Evolutionary conservation across 164 flowering plant species (phyloP), one percentile per base, ranked within the genome.

Genomic region (Sextonia rubra): DNA sequence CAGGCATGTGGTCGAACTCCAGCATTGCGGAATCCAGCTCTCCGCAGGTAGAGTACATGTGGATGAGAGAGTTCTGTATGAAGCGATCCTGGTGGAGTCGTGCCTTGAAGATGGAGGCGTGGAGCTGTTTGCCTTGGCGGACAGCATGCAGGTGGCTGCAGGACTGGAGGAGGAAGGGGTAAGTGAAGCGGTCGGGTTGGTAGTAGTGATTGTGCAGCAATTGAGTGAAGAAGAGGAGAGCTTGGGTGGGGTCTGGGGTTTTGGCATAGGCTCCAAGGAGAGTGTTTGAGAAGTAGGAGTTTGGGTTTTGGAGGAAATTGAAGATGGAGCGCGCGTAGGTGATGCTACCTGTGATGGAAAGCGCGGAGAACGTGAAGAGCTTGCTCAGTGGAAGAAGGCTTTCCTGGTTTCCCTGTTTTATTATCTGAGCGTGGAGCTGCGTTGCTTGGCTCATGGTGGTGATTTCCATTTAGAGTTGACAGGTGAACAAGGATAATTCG

Each of bases 381-480:
- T 78, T 83, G 73, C 74, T 76, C 69, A 86, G 77, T 72, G 69
- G 47, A 18, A 37, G 66, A 32, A 64, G 25, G 66, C 49, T 69
- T 52, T 72, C 69, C 20, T 52, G 29, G 12, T 72, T 56, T 27
- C 62, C 66, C 24, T 3, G 49, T 66, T 86, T 83, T 55, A 82
- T 75, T 14, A 84, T 60, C 25, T 83, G 87, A 25, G 87, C 88
- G 62, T 87, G 90, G 66, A 86, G 79, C 58, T 86, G 90, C 80
- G 81, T 78, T 66, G 90, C 90, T 60, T 86, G 83, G 37, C 71
- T 60, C 79, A 86, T 73, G 69, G 82, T 77, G 14, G 79, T 74
- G 72, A 86, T 78, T 76, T 83, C 90, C 88, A 86, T 85, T 20
- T 17, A n/a, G 60, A 30, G 18, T 14, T 27, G n/a, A n/a, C n/a